Conservation (phyloP, 2,329 filamentous ascomycete species). For the Botrytis tulipae region DNA sequence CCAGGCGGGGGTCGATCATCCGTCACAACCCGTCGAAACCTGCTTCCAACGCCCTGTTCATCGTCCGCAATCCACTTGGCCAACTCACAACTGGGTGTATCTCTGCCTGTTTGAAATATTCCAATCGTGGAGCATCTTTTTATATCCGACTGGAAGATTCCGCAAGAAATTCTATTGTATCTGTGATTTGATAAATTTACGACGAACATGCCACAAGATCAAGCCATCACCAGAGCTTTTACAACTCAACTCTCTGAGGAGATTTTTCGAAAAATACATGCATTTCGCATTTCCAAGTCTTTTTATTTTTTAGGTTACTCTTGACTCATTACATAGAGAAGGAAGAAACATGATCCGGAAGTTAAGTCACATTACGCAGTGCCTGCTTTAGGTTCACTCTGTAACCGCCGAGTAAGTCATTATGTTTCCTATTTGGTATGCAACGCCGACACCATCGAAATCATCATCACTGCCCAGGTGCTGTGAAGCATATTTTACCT, state of each 20-base stretch:
- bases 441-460: constrained; percentile 13
- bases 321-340: constrained; percentile 2
- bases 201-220: constrained; percentile 24
- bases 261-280: background rate
- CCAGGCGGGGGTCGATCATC: constrained; percentile 30
- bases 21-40: constrained; percentile 31
- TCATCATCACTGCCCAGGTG: constrained; percentile 25
- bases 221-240: constrained; percentile 22
- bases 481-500: constrained; percentile 20
- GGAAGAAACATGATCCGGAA: background rate
- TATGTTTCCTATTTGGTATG: constrained; percentile 17
- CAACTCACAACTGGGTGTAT: constrained; percentile 9
- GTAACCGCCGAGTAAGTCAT: constrained; percentile 23
- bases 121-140: background rate
- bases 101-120: background rate
- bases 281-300: background rate
- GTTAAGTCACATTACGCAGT: constrained; percentile 1
- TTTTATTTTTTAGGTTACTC: background rate
- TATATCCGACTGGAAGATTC: background rate
- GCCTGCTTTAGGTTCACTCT: constrained; percentile 12
- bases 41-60: constrained; percentile 21
- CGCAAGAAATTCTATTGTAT: background rate
- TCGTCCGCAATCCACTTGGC: constrained; percentile 7
- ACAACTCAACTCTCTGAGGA: background rate
- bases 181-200: constrained; percentile 16